Conservation (phyloP, 176 grass and related monocot genomes). For the Bothriochloa decipiens region DNA sequence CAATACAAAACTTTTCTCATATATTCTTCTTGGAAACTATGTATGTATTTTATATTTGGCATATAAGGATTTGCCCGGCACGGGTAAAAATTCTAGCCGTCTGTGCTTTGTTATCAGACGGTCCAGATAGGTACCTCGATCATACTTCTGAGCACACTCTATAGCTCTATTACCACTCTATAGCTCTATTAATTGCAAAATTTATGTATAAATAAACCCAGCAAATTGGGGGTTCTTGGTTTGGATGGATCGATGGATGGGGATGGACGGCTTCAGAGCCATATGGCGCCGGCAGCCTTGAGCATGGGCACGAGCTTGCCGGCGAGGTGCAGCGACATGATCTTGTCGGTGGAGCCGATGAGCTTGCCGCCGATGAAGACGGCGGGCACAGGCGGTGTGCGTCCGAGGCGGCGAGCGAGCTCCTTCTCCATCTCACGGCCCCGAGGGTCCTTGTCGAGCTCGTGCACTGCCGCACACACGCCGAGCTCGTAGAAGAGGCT, state of each 20-base stretch:
- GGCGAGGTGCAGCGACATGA: slow-evolving; percentile 68
- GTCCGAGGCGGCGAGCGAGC: slow-evolving; percentile 49
- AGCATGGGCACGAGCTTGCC: slow-evolving; percentile 66
- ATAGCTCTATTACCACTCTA: not conserved
- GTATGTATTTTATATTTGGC: not conserved
- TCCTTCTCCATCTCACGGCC: slow-evolving; percentile 66
- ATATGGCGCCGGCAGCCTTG: slow-evolving; percentile 56
- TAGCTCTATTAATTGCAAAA: not conserved
- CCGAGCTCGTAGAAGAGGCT: slow-evolving; percentile 63
- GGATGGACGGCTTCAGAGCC: slow-evolving; percentile 39
- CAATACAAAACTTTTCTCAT: not conserved
- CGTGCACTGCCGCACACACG: slow-evolving; percentile 53
- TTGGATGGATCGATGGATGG: not conserved
- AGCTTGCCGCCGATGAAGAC: slow-evolving; percentile 69
- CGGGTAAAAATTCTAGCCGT: not conserved
- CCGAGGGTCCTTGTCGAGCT: slow-evolving; percentile 64
- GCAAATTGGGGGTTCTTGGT: not conserved
- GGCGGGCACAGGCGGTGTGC: slow-evolving; percentile 47
- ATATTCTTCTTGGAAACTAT: not conserved
- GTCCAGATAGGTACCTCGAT: not conserved
- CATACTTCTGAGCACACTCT: no score
- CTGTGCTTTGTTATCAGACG: not conserved
- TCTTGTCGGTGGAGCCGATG: slow-evolving; percentile 60
- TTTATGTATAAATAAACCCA: not conserved
- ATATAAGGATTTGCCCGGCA: not conserved